Evolutionary conservation across 192 early-diverging fungal species (phyloP).

Genomic region (Backusella sp.): DNA sequence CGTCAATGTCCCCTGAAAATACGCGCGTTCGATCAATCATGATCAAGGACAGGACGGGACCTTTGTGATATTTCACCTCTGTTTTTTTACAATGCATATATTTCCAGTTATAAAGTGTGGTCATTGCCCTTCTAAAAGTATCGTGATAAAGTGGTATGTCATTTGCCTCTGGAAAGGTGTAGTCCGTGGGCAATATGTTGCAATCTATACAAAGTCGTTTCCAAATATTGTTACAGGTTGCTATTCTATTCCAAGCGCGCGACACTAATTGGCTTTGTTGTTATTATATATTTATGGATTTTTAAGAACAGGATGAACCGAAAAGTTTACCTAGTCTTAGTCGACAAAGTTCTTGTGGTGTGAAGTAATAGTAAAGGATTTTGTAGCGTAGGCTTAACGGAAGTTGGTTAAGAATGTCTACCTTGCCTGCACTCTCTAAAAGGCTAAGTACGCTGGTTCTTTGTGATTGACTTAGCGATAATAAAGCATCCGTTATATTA

Average conservation of each 20-base stretch:
- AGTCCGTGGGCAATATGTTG: background rate
- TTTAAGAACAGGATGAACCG: background rate
- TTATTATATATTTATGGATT: background rate
- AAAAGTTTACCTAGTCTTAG: slow-evolving; percentile 12
- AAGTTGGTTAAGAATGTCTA: background rate
- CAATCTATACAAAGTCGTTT: background rate
- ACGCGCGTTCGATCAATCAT: slow-evolving; percentile 10
- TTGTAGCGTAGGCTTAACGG: background rate
- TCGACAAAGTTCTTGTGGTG: slow-evolving; percentile 11
- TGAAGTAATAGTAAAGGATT: slow-evolving; percentile 6
- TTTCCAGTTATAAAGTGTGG: background rate
- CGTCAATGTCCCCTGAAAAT: slow-evolving; percentile 16
- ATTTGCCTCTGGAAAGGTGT: background rate
- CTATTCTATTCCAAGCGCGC: slow-evolving; percentile 11
- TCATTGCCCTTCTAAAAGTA: slow-evolving; percentile 7
- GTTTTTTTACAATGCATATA: background rate
- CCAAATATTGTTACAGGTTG: slow-evolving; percentile 5
- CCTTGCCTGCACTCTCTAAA: background rate
- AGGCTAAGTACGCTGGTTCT: background rate
- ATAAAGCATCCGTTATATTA: background rate
- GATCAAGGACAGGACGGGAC: slow-evolving; percentile 7
- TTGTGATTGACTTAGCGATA: slow-evolving; percentile 1
- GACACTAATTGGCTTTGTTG: slow-evolving; percentile 9
- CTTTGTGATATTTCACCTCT: slow-evolving; percentile 9
- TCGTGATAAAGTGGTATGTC: slow-evolving; percentile 11